Conservation (phyloP, 2,329 filamentous ascomycete genomes). For the Sclerotinia nivalis region DNA sequence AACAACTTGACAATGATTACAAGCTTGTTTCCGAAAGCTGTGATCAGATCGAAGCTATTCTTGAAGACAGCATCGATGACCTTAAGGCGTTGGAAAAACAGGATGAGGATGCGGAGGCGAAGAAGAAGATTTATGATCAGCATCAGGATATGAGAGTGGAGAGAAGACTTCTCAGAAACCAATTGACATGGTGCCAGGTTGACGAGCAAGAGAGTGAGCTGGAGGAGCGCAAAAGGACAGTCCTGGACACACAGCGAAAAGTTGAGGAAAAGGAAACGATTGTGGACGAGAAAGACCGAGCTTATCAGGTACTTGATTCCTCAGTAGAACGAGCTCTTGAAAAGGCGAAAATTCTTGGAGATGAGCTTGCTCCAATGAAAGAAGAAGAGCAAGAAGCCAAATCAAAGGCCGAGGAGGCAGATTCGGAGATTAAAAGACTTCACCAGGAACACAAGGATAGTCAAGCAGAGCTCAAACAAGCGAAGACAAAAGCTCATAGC, state of each 20-base stretch:
- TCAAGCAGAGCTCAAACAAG: slow-evolving; percentile 55
- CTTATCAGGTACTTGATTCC: slow-evolving; percentile 39
- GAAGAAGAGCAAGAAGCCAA: slow-evolving; percentile 52
- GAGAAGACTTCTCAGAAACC: slow-evolving; percentile 58
- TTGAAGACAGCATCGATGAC: slow-evolving; percentile 62
- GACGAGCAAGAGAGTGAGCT: slow-evolving; percentile 67
- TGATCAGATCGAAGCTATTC: slow-evolving; percentile 67
- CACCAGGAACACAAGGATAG: slow-evolving; percentile 68
- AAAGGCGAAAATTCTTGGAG: slow-evolving; percentile 25
- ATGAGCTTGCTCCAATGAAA: slow-evolving; percentile 46
- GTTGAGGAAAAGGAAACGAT: slow-evolving; percentile 45
- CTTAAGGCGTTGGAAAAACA: slow-evolving; percentile 60
- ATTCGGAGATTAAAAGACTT: slow-evolving; percentile 54
- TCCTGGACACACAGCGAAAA: slow-evolving; percentile 41
- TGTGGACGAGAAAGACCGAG: slow-evolving; percentile 53
- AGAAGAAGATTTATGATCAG: slow-evolving; percentile 65
- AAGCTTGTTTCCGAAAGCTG: slow-evolving; percentile 76
- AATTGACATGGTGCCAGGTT: slow-evolving; percentile 87
- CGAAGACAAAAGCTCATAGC: slow-evolving; percentile 50
- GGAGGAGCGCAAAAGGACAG: slow-evolving; percentile 44
- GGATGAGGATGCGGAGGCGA: slow-evolving; percentile 61
- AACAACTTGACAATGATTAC: slow-evolving; percentile 91
- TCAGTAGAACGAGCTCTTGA: slow-evolving; percentile 43
- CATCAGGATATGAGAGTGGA: slow-evolving; percentile 65
- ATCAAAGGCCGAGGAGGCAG: slow-evolving; percentile 54